A percentile compares a stretch with the other conserved stretches of the same genome.
Conservation (phyloP, 176 grass and related monocot genomes). For the Cenchrus americanus region DNA sequence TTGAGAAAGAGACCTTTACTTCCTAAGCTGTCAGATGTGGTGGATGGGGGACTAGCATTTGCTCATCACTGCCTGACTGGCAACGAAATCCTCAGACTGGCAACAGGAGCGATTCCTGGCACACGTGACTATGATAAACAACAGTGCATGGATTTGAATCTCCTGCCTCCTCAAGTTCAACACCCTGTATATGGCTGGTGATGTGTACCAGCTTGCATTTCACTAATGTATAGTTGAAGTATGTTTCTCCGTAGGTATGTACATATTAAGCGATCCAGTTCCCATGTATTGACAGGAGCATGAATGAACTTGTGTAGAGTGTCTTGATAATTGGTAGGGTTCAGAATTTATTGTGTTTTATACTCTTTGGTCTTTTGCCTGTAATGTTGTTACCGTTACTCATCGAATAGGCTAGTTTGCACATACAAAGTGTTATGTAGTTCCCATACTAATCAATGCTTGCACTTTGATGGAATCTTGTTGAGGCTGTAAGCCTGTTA, state of each 20-base stretch:
- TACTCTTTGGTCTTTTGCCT: constrained; percentile 8
- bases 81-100: constrained; percentile 76
- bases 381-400: constrained; percentile 23
- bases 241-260: constrained; percentile 42
- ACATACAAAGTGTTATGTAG: not conserved
- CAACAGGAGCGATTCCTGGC: constrained; percentile 77
- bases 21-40: constrained; percentile 57
- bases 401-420: constrained; percentile 16
- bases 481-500: not conserved
- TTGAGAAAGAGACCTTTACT: constrained; percentile 48
- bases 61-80: constrained; percentile 84
- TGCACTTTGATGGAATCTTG: not conserved
- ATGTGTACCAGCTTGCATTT: constrained; percentile 20
- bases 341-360: constrained; percentile 5
- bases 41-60: constrained; percentile 78
- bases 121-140: constrained; percentile 82
- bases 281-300: not conserved
- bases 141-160: constrained; percentile 75
- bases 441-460: not conserved
- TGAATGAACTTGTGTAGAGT: constrained; percentile 25
- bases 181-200: constrained; percentile 66
- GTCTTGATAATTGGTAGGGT: constrained; percentile 11
- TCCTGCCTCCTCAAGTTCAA: constrained; percentile 71
- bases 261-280: constrained; percentile 33
- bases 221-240: constrained; percentile 39